Base-by-base conservation (phyloP, 2,329 filamentous ascomycete genomes). In the Dryadomyces quercivorus region DNA sequence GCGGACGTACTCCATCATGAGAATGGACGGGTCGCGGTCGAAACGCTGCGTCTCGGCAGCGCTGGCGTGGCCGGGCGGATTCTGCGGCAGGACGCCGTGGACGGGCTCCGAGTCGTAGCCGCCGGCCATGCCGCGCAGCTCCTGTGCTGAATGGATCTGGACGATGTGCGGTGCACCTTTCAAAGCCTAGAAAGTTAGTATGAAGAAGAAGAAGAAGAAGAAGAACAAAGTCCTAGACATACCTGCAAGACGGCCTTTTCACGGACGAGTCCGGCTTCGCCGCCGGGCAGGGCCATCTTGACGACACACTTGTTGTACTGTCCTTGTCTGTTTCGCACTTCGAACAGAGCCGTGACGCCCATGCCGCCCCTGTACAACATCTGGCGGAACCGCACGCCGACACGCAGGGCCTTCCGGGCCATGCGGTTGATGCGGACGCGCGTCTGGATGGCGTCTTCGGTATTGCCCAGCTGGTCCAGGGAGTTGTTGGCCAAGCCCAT, bases 301-400 rank as follows among this genome's bases (percentile, higher is more conserved):
- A 53, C 56, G 1, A 59, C 57, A 16, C 51, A 50, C 51, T 58
- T 56, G 55, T 55, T 50, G 50, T 43, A 58, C 50, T 21, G 52
- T 7, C 53, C 51, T 6, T 51, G 44, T 5, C 5, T 15, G 13
- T 45, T 50, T 16, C 44, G 44, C 10, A 43, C 53, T 48, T 59
- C 59, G 34, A 61, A 61, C 15, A 58, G 50, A 12, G 55, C 52
- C 2, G 52, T 50, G 22, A 60, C 10, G 40, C 56, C 60, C 54
- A 56, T 54, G 31, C 57, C 59, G 44, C 59, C 59, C 5, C 20
- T 44, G 6, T 36, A 31, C 8, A 61, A 40, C 6, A 60, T 18
- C 13, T 53, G 54, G 3, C 59, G 56, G 52, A 51, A 60, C 7
- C 57, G 56, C 18, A 60, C 36, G 13, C 57, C 59, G 12, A 43